Percentiles rank a stretch among this genome's conserved stretches.
Conservation (phyloP, 495 filamentous ascomycete genomes). For the Aspergillus saccharolyticus region DNA sequence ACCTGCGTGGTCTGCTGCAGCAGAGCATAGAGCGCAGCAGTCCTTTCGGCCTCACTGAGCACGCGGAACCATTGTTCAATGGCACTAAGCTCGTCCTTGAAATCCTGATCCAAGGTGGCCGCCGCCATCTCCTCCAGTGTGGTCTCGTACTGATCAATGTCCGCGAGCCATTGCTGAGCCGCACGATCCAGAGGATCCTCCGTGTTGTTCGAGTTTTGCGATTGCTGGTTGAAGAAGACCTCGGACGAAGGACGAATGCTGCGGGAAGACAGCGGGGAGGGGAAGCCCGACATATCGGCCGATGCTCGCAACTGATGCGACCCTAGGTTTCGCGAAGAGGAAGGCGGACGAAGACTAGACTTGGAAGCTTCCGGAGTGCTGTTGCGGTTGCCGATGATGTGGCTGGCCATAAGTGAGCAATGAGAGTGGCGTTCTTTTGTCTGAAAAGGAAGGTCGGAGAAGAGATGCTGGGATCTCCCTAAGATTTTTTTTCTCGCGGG, state of each 20-base stretch:
- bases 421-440: neutral
- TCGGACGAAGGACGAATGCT: slow-evolving; percentile 90
- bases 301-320: slow-evolving; percentile 90
- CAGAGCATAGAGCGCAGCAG: slow-evolving; percentile 89
- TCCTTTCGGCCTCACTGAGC: slow-evolving; percentile 91
- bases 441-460: slow-evolving; percentile 29
- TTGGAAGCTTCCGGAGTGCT: slow-evolving; percentile 90
- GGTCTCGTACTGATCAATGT: slow-evolving; percentile 96
- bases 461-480: slow-evolving; percentile 1
- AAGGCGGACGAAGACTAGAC: slow-evolving; percentile 85
- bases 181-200: slow-evolving; percentile 90
- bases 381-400: slow-evolving; percentile 86
- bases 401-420: slow-evolving; percentile 41
- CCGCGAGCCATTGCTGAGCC: slow-evolving; percentile 96
- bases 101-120: slow-evolving; percentile 95
- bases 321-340: slow-evolving; percentile 71
- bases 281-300: slow-evolving; percentile 90
- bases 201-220: slow-evolving; percentile 57
- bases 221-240: slow-evolving; percentile 75
- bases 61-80: slow-evolving; percentile 99
- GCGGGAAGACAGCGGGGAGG: slow-evolving; percentile 69
- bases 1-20: slow-evolving; percentile 98
- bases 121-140: slow-evolving; percentile 98
- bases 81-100: slow-evolving; percentile 97
- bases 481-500: slow-evolving; percentile 11